Conservation (phyloP, 2,329 filamentous ascomycete species). For the Xylariaceae sp. region DNA sequence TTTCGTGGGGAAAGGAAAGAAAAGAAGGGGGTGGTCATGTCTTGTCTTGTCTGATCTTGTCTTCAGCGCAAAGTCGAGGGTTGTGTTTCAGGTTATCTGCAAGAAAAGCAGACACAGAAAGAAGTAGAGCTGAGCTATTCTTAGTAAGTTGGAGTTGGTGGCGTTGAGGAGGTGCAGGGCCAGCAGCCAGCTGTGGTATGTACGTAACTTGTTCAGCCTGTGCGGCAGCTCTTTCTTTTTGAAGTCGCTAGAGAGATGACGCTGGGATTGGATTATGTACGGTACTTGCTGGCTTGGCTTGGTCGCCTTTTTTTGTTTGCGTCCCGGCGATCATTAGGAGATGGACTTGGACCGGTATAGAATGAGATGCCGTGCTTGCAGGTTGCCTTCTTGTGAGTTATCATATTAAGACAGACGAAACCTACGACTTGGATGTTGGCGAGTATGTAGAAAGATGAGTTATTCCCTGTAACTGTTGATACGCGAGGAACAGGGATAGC, state of each 20-base stretch:
- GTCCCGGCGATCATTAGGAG: too few species aligned
- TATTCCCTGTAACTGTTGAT: neutral
- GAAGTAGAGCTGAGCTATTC: constrained; percentile 5
- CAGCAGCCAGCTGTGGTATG: neutral
- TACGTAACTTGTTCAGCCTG: neutral
- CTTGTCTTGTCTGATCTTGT: too few species aligned
- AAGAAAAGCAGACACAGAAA: neutral
- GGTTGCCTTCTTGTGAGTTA: neutral
- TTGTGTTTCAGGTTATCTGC: constrained; percentile 12
- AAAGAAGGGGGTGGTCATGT: too few species aligned
- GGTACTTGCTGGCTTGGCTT: neutral
- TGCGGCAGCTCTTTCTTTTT: neutral
- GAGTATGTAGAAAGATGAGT: neutral
- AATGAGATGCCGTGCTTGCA: neutral
- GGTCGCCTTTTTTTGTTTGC: neutral
- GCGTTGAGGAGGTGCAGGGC: neutral
- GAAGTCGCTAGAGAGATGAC: neutral
- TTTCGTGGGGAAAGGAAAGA: too few species aligned
- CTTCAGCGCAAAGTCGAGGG: too few species aligned
- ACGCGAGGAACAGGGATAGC: neutral
- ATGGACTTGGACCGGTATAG: too few species aligned
- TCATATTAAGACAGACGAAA: neutral
- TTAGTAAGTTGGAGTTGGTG: constrained; percentile 9
- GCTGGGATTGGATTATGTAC: neutral
- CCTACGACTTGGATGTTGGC: neutral